Evolutionary conservation across 345 rosid genomes (phyloP), one percentile per base, ranked within the genome.

Genomic region (Brassica cretica): DNA sequence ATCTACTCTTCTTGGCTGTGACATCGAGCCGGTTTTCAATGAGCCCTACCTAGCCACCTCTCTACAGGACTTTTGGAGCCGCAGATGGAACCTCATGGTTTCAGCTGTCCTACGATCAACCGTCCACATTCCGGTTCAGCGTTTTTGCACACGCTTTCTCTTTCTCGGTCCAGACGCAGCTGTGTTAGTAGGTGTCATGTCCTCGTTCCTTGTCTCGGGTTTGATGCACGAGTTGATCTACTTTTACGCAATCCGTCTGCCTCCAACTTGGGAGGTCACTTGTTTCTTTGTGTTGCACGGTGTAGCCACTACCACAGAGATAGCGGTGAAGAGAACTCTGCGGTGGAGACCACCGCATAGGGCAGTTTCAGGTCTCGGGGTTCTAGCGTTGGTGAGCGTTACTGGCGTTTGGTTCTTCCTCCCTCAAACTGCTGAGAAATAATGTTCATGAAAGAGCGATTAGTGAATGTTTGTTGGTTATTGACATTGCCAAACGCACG

Each of bases 31-130:
- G 9, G 92, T 85, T 65, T 91, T 87, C 76, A 75, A 87, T 39
- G 90, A 87, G 74, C 97, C 92, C 0, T 88, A 84, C 75, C 76
- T 88, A 2, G 39, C 93, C 41, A 86, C 95, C 60, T 89, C 95
- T 2, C 76, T 93, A 0, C 98, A 93, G 35, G 95, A 93, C 84
- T 93, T 93, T 33, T 93, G 97, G 97, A 85, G 97, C 30, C 84
- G 72, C 0, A 81, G 98, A 53, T 93, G 98, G 95, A 93, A 89
- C 71, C 89, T 91, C 32, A 85, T 87, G 86, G 92, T 87, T 32
- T 72, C 91, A 0, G 72, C 76, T 3, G 83, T 86, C 59, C 85
- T 89, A 51, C 85, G 92, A 4, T 80, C 89, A 1, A 78, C 90
- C 1, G 78, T 90, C 6, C 87, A 90, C 74, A 3, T 66, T 11